Evolutionary conservation across 805 yeast species (phyloP).

Genomic region (Candida vartiovaarae): DNA sequence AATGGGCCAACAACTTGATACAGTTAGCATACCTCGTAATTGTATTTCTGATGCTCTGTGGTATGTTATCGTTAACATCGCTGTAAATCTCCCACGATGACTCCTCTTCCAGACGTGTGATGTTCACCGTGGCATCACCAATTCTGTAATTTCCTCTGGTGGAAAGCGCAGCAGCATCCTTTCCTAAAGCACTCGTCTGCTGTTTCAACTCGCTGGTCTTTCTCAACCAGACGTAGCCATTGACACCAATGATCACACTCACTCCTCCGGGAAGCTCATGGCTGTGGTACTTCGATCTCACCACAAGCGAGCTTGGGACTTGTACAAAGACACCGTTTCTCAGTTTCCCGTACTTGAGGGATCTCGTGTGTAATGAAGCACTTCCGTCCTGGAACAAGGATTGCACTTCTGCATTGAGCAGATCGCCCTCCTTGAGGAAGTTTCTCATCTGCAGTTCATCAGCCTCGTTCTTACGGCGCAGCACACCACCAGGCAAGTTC

Average conservation of each 20-base stretch:
- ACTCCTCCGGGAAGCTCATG: conserved; percentile 92
- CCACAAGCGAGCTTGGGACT: conserved; percentile 77
- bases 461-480: conserved; percentile 87
- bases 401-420: conserved; percentile 94
- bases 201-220: conserved; percentile 41
- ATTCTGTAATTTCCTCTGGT: conserved; percentile 35
- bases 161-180: conserved; percentile 28
- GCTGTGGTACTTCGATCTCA: conserved; percentile 82
- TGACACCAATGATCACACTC: conserved; percentile 84
- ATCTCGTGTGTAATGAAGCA: conserved; percentile 91
- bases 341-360: conserved; percentile 89
- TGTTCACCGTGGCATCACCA: conserved; percentile 56
- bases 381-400: conserved; percentile 82
- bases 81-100: conserved; percentile 93
- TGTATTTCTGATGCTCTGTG: conserved; percentile 54
- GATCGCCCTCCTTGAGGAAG: conserved; percentile 91
- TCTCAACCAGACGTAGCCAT: conserved; percentile 90
- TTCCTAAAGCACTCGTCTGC: conserved; percentile 21
- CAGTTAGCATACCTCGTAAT: conserved; percentile 85
- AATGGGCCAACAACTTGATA: conserved; percentile 69
- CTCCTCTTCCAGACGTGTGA: conserved; percentile 86
- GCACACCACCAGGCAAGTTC: conserved; percentile 93
- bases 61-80: conserved; percentile 73
- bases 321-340: conserved; percentile 80
- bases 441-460: conserved; percentile 96